These are phyloP conservation scores for Microascus cirrosus DNA, from an alignment of 2,329 filamentous ascomycete species.

Conservation along the genomic window DNA sequence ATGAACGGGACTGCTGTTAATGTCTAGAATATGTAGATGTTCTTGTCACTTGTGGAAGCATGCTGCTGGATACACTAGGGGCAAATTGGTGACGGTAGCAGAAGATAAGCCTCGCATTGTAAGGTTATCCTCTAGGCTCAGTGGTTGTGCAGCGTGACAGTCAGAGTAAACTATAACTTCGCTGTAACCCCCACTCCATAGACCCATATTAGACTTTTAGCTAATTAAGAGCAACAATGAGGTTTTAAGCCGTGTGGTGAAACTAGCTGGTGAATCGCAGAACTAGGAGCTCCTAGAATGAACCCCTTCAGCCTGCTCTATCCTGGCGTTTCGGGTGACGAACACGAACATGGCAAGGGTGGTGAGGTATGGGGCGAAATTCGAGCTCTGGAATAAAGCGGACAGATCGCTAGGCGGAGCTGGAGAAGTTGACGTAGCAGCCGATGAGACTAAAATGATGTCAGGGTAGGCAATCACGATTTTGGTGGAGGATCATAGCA, in stretches of 20 bases:
- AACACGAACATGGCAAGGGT: not conserved
- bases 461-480: constrained; percentile 15
- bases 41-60: not conserved
- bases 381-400: not conserved
- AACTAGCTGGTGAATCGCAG: not conserved
- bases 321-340: not conserved
- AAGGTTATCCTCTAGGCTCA: too few relatives aligned
- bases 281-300: not conserved
- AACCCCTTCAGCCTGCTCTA: not conserved
- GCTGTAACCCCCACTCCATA: too few relatives aligned
- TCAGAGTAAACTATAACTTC: too few relatives aligned
- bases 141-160: too few relatives aligned
- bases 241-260: not conserved
- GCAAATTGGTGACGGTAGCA: not conserved
- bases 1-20: not conserved
- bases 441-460: constrained; percentile 9
- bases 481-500: constrained; percentile 17
- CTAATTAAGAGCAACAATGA: not conserved
- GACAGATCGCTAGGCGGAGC: not conserved
- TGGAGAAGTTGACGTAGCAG: not conserved
- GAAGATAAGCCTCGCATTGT: too few relatives aligned
- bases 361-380: not conserved
- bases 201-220: too few relatives aligned
- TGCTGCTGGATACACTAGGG: too few relatives aligned
- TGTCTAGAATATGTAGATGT: not conserved